phyloP scores from a whole-genome alignment of 2,329 filamentous ascomycete species.

The Aspergillus candidus region DNA sequence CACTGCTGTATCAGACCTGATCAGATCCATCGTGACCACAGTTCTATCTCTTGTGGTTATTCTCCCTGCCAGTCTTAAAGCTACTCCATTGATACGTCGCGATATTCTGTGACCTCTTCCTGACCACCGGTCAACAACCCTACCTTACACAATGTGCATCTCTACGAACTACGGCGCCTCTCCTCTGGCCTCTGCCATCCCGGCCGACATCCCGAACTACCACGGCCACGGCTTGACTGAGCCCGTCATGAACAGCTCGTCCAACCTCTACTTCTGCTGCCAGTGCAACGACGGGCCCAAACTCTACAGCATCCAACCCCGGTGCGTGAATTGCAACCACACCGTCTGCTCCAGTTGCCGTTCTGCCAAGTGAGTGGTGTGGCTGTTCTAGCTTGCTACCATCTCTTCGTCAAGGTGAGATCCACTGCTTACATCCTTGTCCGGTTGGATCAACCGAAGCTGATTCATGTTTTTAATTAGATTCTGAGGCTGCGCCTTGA shows the following conservation, averaged over 20 bases:
- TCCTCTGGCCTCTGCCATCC: neutral
- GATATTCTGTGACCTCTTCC: too few species aligned
- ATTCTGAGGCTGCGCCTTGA: neutral
- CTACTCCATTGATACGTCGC: too few species aligned
- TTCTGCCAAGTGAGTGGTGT: conserved; percentile 20
- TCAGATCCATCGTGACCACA: too few species aligned
- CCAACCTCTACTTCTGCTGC: conserved; percentile 35
- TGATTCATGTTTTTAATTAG: neutral
- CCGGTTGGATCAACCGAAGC: conserved; percentile 2
- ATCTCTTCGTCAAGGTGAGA: conserved; percentile 10
- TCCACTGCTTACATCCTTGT: neutral
- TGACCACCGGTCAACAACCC: too few species aligned
- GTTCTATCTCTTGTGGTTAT: too few species aligned
- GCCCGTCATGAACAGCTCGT: too few species aligned
- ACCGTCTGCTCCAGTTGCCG: conserved; percentile 24
- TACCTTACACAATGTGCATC: too few species aligned
- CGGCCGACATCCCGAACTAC: conserved; percentile 1
- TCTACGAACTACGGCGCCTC: too few species aligned
- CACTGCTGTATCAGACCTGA: too few species aligned
- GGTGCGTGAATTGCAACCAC: conserved; percentile 31
- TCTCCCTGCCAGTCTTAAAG: too few species aligned
- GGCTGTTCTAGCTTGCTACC: neutral
- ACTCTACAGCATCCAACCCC: conserved; percentile 27
- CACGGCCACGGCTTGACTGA: conserved; percentile 5
- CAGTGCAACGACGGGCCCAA: conserved; percentile 36